Evolutionary conservation across 257 asterid genomes (phyloP), one percentile per base, ranked within the genome.

Genomic region (Petunia secreta): DNA sequence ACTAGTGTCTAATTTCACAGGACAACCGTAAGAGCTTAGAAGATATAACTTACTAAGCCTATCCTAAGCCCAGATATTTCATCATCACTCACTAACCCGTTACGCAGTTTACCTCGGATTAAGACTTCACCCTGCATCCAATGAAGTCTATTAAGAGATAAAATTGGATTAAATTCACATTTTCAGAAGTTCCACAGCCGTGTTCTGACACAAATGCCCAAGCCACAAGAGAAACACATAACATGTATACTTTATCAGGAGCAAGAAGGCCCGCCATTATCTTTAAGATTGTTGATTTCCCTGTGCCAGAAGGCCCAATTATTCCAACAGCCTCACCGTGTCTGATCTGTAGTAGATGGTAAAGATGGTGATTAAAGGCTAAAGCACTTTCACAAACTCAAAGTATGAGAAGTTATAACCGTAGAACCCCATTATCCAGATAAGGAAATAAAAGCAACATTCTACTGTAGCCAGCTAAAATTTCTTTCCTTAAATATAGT

Each of bases 281-380:
- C 92, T 96, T 96, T 88, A 96, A 89, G 67, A 96, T 91, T 73
- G 99, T 96, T 46, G 99, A 96, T 83, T 96, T 96, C 67, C 99
- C 99, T 13, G 99, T 96, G 80, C 98, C 99, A 79, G 99, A 96
- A 82, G 99, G 99, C 83, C 99, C 99, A 88, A 95, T 93, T 81
- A 95, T 93, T 79, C 99, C 99, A 77, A 95, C 94, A 87, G 99
- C 99, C 87, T 95, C 99, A 79, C 99, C 99, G 86, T 90, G 97
- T 89, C 95, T 92, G 87, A 95, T 95, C 99, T 93, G 89, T 88
- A 88, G 75, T 78, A 74, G 64, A 75, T 34, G 59, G 71, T 81
- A 54, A 78, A 83, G 40, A 68, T 34, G 77, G 73, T 9, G 65
- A 67, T 37, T 55, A 53, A 54, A 66, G 25, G 46, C 36, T 44